Evolutionary conservation across 495 filamentous ascomycete species (phyloP).

Genomic region (Daldinia childiae): DNA sequence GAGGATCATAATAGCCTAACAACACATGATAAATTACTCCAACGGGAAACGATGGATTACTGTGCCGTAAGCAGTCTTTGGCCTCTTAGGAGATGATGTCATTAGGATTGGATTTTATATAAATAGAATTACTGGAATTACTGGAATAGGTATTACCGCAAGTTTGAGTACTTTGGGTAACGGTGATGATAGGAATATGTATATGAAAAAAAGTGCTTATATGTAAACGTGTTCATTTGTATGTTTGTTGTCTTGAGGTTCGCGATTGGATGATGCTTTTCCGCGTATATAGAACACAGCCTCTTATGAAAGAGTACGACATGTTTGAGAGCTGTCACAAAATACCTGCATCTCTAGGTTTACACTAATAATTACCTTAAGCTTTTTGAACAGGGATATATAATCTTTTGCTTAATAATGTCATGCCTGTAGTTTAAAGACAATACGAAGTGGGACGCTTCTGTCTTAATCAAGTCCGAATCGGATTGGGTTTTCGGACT

Average conservation of each 20-base stretch:
- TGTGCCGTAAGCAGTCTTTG: conserved; percentile 5
- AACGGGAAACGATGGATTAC: conserved; percentile 1
- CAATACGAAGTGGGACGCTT: background rate
- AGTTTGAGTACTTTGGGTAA: background rate
- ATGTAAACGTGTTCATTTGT: background rate
- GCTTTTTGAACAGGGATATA: background rate
- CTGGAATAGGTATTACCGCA: too few species aligned
- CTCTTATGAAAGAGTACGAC: background rate
- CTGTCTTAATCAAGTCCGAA: background rate
- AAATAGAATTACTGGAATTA: conserved; percentile 3
- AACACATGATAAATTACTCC: conserved; percentile 2
- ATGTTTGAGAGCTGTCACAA: background rate
- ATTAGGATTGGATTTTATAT: conserved; percentile 6
- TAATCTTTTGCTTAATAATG: conserved; percentile 5
- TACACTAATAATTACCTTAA: background rate
- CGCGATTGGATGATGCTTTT: background rate
- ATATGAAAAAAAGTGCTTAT: background rate
- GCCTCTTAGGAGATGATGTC: conserved; percentile 9
- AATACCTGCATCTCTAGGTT: background rate
- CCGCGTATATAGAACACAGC: background rate
- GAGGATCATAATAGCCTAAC: background rate
- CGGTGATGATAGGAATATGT: background rate
- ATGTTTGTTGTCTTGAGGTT: background rate
- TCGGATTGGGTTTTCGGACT: background rate
- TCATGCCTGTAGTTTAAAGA: background rate